Conservation (phyloP, 257 asterid species). For the Solanum commersonii region DNA sequence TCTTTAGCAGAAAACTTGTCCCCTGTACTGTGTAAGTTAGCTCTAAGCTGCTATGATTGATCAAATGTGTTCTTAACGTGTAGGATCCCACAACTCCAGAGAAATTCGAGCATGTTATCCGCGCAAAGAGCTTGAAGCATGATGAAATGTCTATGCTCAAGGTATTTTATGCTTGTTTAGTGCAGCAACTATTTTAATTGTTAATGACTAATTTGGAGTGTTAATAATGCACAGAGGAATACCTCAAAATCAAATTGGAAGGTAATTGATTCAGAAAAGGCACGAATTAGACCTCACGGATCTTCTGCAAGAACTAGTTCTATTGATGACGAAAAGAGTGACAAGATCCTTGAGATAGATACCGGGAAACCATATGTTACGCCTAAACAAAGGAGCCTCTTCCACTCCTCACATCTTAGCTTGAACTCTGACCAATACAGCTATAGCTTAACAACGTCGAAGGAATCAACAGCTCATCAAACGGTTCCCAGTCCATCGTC, state of each 20-base stretch:
- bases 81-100: slow-evolving; percentile 90
- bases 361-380: slow-evolving; percentile 11
- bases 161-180: slow-evolving; percentile 17
- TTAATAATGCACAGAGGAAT: slow-evolving; percentile 43
- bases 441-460: slow-evolving; percentile 47
- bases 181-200: not conserved
- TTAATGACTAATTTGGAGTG: not conserved
- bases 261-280: slow-evolving; percentile 5
- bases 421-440: slow-evolving; percentile 35
- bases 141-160: slow-evolving; percentile 32
- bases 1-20: not conserved
- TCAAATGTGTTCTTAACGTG: not conserved
- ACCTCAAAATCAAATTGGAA: slow-evolving; percentile 28
- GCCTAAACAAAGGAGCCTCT: slow-evolving; percentile 29
- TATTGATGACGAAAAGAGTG: slow-evolving; percentile 26
- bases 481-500: slow-evolving; percentile 36
- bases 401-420: slow-evolving; percentile 48
- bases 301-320: slow-evolving; percentile 2
- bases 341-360: slow-evolving; percentile 61
- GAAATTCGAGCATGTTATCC: slow-evolving; percentile 48
- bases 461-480: slow-evolving; percentile 46
- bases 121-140: slow-evolving; percentile 37
- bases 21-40: not conserved
- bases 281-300: slow-evolving; percentile 3
- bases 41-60: not conserved